These are phyloP conservation scores for Neofusicoccum sp. DNA, from an alignment of 2,329 filamentous ascomycete species.

Conservation along the genomic window DNA sequence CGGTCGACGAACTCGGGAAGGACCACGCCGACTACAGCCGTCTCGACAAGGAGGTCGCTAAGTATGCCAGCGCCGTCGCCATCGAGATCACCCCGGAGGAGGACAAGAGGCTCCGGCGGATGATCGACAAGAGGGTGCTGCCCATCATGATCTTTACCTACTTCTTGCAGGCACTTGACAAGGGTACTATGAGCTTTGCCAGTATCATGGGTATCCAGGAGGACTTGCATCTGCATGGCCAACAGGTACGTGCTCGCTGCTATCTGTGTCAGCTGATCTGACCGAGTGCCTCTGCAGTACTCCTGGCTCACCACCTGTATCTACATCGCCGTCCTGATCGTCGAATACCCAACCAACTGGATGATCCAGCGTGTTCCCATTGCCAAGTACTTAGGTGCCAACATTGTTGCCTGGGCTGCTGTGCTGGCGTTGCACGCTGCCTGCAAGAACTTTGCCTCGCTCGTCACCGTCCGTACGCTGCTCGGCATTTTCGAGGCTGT, in stretches of 20 bases:
- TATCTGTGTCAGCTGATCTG: background rate
- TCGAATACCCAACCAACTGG: conserved; percentile 66
- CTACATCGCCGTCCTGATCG: conserved; percentile 56
- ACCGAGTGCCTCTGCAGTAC: conserved; percentile 46
- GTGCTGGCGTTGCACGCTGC: conserved; percentile 3
- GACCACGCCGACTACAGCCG: conserved; percentile 57
- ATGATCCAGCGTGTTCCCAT: conserved; percentile 61
- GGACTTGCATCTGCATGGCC: conserved; percentile 57
- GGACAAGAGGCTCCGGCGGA: conserved; percentile 54
- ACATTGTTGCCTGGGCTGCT: conserved; percentile 52
- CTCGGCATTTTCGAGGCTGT: conserved; percentile 59
- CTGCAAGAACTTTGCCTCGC: conserved; percentile 22
- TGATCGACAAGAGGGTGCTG: conserved; percentile 52
- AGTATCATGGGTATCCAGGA: conserved; percentile 63
- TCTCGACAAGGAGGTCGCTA: conserved; percentile 68
- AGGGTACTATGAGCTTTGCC: conserved; percentile 60
- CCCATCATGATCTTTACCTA: conserved; percentile 60
- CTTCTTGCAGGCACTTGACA: conserved; percentile 63
- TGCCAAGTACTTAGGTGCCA: conserved; percentile 56
- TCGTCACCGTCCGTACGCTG: conserved; percentile 54
- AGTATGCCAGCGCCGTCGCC: conserved; percentile 60
- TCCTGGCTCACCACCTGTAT: conserved; percentile 53
- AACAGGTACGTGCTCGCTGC: conserved; percentile 48
- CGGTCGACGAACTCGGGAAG: conserved; percentile 44
- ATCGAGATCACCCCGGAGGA: conserved; percentile 61